Evolutionary conservation across 768 basidiomycete species (phyloP).

Genomic region (Thelephora aurantiotincta): DNA sequence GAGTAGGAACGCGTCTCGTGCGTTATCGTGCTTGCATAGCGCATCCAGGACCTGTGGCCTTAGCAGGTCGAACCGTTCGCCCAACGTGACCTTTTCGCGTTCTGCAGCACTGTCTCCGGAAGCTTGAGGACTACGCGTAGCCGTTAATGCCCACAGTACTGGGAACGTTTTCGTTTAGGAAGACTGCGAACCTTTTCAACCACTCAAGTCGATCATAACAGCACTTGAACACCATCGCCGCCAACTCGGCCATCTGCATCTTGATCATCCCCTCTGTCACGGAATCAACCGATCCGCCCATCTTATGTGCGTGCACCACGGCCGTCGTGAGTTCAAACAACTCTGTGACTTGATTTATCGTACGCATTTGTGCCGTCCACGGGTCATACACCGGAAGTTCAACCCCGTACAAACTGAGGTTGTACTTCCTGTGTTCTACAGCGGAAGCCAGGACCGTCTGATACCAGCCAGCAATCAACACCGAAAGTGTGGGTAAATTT

Average conservation of each 20-base stretch:
- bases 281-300: constrained; percentile 15
- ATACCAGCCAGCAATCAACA: not conserved
- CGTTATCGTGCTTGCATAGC: constrained; percentile 62
- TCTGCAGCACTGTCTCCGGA: constrained; percentile 33
- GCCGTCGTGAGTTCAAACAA: constrained; percentile 59
- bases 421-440: constrained; percentile 59
- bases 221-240: constrained; percentile 46
- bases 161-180: constrained; percentile 1
- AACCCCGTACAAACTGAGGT: constrained; percentile 66
- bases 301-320: constrained; percentile 25
- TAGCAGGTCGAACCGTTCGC: constrained; percentile 53
- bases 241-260: constrained; percentile 51
- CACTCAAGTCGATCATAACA: constrained; percentile 57
- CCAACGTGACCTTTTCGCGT: constrained; percentile 43
- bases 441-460: constrained; percentile 66
- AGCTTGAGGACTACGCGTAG: constrained; percentile 27
- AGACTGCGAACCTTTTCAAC: constrained; percentile 36
- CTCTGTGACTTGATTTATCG: constrained; percentile 55
- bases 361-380: constrained; percentile 65
- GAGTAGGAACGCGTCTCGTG: constrained; percentile 59
- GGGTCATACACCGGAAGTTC: constrained; percentile 53
- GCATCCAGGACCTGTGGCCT: constrained; percentile 70
- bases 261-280: constrained; percentile 23
- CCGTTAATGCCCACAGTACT: not conserved
- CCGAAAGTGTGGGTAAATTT: too few species aligned